Percentiles rank a stretch among this genome's conserved stretches.
Evolutionary conservation across 106 monocot genomes (phyloP).

Genomic region (Alisma plantagoaquatica): DNA sequence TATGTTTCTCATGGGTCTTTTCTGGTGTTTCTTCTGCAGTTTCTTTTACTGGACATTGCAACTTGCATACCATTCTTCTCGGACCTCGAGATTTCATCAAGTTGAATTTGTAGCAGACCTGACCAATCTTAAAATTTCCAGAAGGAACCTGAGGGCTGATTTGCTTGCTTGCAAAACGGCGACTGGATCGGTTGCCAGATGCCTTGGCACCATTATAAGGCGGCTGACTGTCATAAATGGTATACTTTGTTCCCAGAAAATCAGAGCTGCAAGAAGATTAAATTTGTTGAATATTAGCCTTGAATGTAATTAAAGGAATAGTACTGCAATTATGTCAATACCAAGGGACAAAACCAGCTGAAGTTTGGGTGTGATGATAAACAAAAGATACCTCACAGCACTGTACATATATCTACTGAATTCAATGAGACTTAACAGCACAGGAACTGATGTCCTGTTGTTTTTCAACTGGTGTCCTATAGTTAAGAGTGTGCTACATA

Average conservation of each 20-base stretch:
- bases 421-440: too few species aligned
- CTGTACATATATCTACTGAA: too few species aligned
- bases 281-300: too few species aligned
- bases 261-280: slow-evolving; percentile 57
- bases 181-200: slow-evolving; percentile 23
- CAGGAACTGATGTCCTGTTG: too few species aligned
- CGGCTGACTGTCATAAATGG: slow-evolving; percentile 52
- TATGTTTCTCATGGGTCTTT: background rate
- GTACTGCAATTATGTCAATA: too few species aligned
- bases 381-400: too few species aligned
- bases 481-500: too few species aligned
- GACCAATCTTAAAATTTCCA: slow-evolving; percentile 47
- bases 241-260: slow-evolving; percentile 74
- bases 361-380: too few species aligned
- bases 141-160: slow-evolving; percentile 49
- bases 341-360: too few species aligned
- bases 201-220: slow-evolving; percentile 53
- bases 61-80: slow-evolving; percentile 44
- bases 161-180: slow-evolving; percentile 50
- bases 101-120: slow-evolving; percentile 50
- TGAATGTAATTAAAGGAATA: too few species aligned
- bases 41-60: slow-evolving; percentile 15
- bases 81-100: slow-evolving; percentile 49
- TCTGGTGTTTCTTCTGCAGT: background rate
- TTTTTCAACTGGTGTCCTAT: too few species aligned